These are phyloP conservation scores for Boletus rex-veris DNA, from an alignment of 768 basidiomycete species.

Conservation along the genomic window DNA sequence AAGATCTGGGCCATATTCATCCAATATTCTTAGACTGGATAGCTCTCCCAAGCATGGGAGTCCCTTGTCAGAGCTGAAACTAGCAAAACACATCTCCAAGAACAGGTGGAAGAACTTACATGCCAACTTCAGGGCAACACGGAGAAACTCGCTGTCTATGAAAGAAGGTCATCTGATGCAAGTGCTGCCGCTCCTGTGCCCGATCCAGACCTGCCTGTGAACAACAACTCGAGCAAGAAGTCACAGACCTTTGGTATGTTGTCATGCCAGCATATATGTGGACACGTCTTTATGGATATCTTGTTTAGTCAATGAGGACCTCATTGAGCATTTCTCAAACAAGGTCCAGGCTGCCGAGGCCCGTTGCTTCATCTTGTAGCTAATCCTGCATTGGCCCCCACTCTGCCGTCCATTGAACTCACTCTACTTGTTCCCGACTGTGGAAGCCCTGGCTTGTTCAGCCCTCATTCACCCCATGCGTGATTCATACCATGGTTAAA, in stretches of 20 bases:
- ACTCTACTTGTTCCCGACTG: no score
- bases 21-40: constrained; percentile 45
- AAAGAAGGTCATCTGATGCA: constrained; percentile 49
- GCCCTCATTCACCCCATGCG: no score
- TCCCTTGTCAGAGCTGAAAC: constrained; percentile 68
- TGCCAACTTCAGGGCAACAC: constrained; percentile 69
- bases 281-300: background rate
- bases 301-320: no score
- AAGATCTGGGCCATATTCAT: constrained; percentile 7
- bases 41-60: constrained; percentile 67
- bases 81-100: constrained; percentile 74
- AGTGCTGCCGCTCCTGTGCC: constrained; percentile 31
- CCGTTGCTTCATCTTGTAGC: no score
- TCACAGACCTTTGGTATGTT: constrained; percentile 76
- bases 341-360: no score
- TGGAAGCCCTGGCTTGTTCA: no score
- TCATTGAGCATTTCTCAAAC: no score
- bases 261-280: background rate
- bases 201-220: constrained; percentile 56
- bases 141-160: constrained; percentile 86
- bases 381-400: no score
- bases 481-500: no score
- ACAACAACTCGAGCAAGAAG: constrained; percentile 78
- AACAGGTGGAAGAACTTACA: constrained; percentile 46
- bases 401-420: no score